phyloP scores from a whole-genome alignment of 495 filamentous ascomycete species.

The Trichocladium antarcticum region DNA sequence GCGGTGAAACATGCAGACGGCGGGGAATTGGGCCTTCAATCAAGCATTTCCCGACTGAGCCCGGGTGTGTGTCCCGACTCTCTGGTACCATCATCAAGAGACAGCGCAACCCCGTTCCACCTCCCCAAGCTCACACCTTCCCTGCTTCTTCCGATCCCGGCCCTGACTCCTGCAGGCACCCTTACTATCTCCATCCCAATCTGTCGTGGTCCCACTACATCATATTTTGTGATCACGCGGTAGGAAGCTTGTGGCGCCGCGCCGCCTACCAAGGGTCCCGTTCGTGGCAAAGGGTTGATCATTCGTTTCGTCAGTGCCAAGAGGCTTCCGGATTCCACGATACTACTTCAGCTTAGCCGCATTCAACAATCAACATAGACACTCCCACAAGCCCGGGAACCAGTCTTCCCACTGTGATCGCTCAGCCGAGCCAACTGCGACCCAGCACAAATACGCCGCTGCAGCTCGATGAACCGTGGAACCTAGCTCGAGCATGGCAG shows the following conservation, averaged over 20 bases:
- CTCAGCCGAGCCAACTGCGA: background rate
- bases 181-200: background rate
- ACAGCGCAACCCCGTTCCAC: too few relatives aligned
- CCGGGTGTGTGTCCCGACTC: background rate
- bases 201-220: background rate
- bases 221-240: background rate
- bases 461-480: background rate
- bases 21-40: background rate
- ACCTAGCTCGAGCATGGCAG: constrained; percentile 3
- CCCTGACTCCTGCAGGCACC: background rate
- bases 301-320: too few relatives aligned
- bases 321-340: too few relatives aligned
- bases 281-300: too few relatives aligned
- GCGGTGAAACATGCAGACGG: constrained; percentile 6
- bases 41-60: too few relatives aligned
- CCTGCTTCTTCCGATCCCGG: background rate
- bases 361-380: too few relatives aligned
- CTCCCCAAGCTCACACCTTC: background rate
- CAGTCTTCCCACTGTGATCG: too few relatives aligned
- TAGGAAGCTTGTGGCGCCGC: background rate
- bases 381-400: too few relatives aligned
- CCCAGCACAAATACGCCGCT: background rate
- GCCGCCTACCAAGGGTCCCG: background rate
- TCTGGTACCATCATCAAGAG: background rate
- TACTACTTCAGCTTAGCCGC: background rate